Evolutionary conservation across 495 filamentous ascomycete species (phyloP).

Genomic region (Penicillium riverlandense): DNA sequence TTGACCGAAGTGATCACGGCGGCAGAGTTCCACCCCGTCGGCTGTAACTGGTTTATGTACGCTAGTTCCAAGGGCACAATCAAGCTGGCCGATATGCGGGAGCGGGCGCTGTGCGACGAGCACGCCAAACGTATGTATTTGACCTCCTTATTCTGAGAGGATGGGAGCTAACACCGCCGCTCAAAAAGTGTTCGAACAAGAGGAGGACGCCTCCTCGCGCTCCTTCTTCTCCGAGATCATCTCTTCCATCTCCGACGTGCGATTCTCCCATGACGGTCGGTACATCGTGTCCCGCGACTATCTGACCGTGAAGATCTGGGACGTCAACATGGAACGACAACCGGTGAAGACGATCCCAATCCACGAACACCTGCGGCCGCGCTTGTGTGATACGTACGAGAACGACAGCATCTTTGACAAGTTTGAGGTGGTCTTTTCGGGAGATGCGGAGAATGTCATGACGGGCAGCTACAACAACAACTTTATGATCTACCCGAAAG

Average conservation of each 20-base stretch:
- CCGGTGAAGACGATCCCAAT: conserved; percentile 98
- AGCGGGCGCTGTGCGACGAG: conserved; percentile 91
- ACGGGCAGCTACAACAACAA: conserved; percentile 99
- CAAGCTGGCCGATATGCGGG: conserved; percentile 96
- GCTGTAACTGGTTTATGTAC: conserved; percentile 99
- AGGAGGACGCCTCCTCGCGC: conserved; percentile 96
- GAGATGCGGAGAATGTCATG: conserved; percentile 98
- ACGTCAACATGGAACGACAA: conserved; percentile 96
- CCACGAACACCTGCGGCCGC: conserved; percentile 90
- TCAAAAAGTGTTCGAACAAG: conserved; percentile 85
- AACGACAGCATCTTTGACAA: conserved; percentile 99
- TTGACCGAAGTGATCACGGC: conserved; percentile 98
- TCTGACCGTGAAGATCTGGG: conserved; percentile 98
- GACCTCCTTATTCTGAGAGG: neutral
- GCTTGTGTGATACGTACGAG: conserved; percentile 96
- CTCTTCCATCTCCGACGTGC: conserved; percentile 96
- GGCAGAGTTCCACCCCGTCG: conserved; percentile 92
- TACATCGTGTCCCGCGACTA: conserved; percentile 98
- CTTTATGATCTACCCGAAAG: conserved; percentile 99
- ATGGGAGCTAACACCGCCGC: too few species aligned
- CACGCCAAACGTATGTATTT: conserved; percentile 79
- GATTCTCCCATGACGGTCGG: conserved; percentile 90
- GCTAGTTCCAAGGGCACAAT: conserved; percentile 98
- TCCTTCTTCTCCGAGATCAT: conserved; percentile 99
- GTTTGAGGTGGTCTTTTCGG: conserved; percentile 98